A percentile compares a stretch with the other conserved stretches of the same genome.
These are phyloP conservation scores for Bacidia rubella DNA, from an alignment of 495 filamentous ascomycete genomes.

Conservation along the genomic window DNA sequence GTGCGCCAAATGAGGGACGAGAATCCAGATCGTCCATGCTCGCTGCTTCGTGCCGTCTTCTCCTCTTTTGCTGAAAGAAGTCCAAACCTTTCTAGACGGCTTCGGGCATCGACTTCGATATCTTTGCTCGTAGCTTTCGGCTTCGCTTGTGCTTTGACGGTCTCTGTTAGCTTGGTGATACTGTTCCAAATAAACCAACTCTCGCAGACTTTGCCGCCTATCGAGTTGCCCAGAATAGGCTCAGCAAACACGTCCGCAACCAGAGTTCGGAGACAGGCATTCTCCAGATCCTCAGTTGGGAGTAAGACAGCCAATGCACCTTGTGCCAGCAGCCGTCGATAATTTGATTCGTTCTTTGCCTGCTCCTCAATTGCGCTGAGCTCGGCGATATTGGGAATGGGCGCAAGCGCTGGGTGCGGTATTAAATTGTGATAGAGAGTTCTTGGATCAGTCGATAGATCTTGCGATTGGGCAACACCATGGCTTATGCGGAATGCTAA, in stretches of 20 bases:
- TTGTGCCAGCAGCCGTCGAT: constrained; percentile 69
- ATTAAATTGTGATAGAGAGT: constrained; percentile 72
- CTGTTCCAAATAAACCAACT: constrained; percentile 76
- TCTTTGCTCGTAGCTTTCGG: constrained; percentile 17
- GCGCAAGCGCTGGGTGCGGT: constrained; percentile 66
- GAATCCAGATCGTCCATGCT: constrained; percentile 21
- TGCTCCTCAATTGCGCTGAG: constrained; percentile 43
- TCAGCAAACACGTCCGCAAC: constrained; percentile 77
- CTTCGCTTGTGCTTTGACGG: constrained; percentile 19
- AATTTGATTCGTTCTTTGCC: constrained; percentile 60
- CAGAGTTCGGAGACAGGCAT: constrained; percentile 64
- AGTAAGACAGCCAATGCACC: constrained; percentile 67
- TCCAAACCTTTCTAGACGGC: constrained; percentile 34
- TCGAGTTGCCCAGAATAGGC: constrained; percentile 63
- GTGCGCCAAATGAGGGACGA: constrained; percentile 39
- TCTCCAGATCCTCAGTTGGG: constrained; percentile 84
- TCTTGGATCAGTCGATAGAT: constrained; percentile 42
- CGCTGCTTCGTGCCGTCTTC: constrained; percentile 6
- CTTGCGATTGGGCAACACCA: constrained; percentile 38
- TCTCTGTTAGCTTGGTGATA: constrained; percentile 48
- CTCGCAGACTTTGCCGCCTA: constrained; percentile 67
- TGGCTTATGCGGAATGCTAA: constrained; percentile 44
- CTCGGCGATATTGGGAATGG: constrained; percentile 46
- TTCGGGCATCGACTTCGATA: constrained; percentile 18
- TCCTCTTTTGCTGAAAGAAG: constrained; percentile 26